Evolutionary conservation across 371 early-diverging fungal species (phyloP), one percentile per base, ranked within the genome.

Genomic region (Mucor velutinosus): DNA sequence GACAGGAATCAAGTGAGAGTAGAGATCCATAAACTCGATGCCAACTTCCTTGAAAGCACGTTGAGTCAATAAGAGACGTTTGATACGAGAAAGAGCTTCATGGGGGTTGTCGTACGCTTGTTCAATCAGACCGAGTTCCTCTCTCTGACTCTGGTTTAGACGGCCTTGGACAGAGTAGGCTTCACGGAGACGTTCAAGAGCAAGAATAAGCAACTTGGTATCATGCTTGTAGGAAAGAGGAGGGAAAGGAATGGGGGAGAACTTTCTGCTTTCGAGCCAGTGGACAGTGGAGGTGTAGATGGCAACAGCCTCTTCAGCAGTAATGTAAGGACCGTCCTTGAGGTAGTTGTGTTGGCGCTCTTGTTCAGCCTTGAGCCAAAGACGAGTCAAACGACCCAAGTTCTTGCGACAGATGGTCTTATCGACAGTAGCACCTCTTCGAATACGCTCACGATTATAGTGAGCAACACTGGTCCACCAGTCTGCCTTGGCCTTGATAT

Each of bases 401-500:
- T 98, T 98, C 89, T 99, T 99, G 76, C 96, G 95, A 64, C 93
- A 93, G 15, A 97, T 96, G 11, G 97, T 97, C 83, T 99, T 99
- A 80, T 99, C 99, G 32, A 97, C 98, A 12, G 99, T 99, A n/a
- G 99, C 98, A 74, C 99, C 99, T 72, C 97, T 93, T 60, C 96
- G 92, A 74, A 99, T 97, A 83, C 99, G 95, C 78, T 99, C 98
- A 77, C 99, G 93, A 82, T 97, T 98, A 79, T 97, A 97, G 77
- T 99, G 96, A 12, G 99, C 92, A 39, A 96, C 97, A 43, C 94
- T 94, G 4, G 97, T 97, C 99, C 99, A 99, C 99, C 99, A 99
- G 77, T 98, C 99, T 32, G 99, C 97, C 87, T 99, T 99, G 62
- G 95, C 89, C 81, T 97, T 96, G 76, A 99, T 95, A 79, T 98